Evolutionary conservation across 108 stramenopile species (phyloP).

Genomic region (Pseudonitzschia delicatissima): DNA sequence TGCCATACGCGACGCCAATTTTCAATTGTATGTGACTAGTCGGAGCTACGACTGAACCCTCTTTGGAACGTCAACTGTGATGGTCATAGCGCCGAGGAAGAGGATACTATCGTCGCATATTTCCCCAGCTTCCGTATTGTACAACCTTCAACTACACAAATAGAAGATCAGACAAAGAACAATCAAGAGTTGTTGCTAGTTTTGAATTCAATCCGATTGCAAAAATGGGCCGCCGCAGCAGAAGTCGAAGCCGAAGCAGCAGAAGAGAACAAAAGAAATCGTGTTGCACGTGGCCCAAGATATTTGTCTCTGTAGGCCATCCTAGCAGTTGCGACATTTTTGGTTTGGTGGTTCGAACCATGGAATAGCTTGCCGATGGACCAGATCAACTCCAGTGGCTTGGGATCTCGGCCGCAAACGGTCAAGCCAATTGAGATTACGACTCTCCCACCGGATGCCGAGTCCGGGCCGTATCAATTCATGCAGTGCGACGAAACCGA

Average conservation of each 20-base stretch:
- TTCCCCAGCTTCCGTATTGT: no score
- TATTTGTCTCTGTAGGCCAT: slow-evolving; percentile 5
- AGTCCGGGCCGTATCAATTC: slow-evolving; percentile 10
- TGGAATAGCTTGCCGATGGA: no score
- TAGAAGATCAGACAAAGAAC: background rate
- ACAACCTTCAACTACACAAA: background rate
- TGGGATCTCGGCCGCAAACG: background rate
- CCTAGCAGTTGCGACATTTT: slow-evolving; percentile 15
- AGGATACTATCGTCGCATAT: no score
- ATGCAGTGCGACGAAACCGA: slow-evolving; percentile 18
- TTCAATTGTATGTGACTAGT: no score
- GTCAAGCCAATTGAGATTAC: background rate
- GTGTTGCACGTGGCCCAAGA: slow-evolving; percentile 28
- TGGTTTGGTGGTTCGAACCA: slow-evolving; percentile 35
- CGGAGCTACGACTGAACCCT: no score
- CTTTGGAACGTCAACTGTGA: no score
- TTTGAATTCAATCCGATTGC: no score
- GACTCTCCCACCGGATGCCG: slow-evolving; percentile 15
- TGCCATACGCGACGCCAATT: no score
- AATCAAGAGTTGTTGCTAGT: no score
- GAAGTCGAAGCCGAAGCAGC: no score
- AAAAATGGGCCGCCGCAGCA: no score
- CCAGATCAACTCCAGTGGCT: slow-evolving; percentile 18
- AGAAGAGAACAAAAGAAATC: slow-evolving; percentile 1
- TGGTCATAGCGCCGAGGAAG: no score